Evolutionary conservation across 169 alveolate genomes (phyloP), one percentile per base, ranked within the genome.

Genomic region (Babesia divergens): DNA sequence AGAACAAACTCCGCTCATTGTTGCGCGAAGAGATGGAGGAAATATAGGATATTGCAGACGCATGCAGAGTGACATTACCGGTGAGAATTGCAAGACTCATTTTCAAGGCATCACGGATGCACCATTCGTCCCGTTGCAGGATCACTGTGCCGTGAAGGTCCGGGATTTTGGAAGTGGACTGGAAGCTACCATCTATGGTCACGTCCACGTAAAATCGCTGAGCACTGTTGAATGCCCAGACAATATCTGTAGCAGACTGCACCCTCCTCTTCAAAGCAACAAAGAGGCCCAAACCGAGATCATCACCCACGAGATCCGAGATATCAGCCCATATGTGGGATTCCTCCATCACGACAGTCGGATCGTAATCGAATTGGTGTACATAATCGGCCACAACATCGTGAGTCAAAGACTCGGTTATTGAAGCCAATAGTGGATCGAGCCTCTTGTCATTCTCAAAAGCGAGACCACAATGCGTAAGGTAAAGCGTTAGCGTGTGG

Each of bases 1-100:
- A 62, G 40, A 62, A 62, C 37, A 62, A 29, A 11, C 60, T 59
- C 72, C 22, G 46, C 59, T 62, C 72, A 29, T 42, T 62, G 46
- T 20, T 43, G 29, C 56, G 42, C 1, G 72, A 42, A 2, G 59
- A 43, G n/a, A 62, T 1, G 1, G 56, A 14, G 3, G 34, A 18
- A 5, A 62, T 62, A 47, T 62, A 62, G 6, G 60, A 28, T 16
- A 29, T 56, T n/a, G 72, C 59, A 20, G 72, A 2, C 28, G 72
- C 56, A 20, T 62, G 72, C 26, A 46, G 1, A 22, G 49, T 44
- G 11, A 44, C 46, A 22, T 62, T 62, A 18, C 14, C 35, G 2
- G 51, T 43, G 34, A 62, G 46, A 11, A 28, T 22, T n/a, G 34
- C 51, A 44, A 62, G 43, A 1, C 60, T 22, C 42, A 62, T 59